Percentiles rank a stretch among this genome's conserved stretches.
These are phyloP conservation scores for Ricinus communis DNA, from an alignment of 345 rosid genomes.

Conservation along the genomic window DNA sequence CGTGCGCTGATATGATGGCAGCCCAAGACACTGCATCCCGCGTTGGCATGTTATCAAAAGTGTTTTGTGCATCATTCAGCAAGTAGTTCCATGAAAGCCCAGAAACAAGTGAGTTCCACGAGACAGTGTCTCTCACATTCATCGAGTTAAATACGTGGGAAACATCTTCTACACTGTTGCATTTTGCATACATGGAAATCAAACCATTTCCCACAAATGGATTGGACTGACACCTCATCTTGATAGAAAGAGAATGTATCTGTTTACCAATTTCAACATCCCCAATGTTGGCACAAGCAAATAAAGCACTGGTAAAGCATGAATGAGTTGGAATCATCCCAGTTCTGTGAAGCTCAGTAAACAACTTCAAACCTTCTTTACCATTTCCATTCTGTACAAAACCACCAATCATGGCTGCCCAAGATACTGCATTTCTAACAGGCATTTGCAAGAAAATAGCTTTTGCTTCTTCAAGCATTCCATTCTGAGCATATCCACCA, in stretches of 20 bases:
- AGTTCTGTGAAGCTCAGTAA: conserved; percentile 25
- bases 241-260: conserved; percentile 24
- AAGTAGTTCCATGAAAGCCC: conserved; percentile 25
- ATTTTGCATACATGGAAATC: conserved; percentile 32
- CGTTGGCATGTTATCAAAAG: conserved; percentile 24
- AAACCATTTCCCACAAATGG: conserved; percentile 26
- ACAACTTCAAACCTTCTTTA: conserved; percentile 25
- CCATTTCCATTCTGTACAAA: conserved; percentile 29
- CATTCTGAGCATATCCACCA: conserved; percentile 31
- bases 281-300: conserved; percentile 20
- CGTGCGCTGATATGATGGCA: conserved; percentile 30
- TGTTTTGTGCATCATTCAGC: conserved; percentile 26
- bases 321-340: conserved; percentile 26
- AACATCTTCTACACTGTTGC: conserved; percentile 16
- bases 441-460: conserved; percentile 29
- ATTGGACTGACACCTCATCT: conserved; percentile 23
- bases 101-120: conserved; percentile 24
- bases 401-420: conserved; percentile 37
- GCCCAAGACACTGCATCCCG: conserved; percentile 31
- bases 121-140: conserved; percentile 17
- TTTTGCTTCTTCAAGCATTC: conserved; percentile 33
- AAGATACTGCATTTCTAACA: conserved; percentile 29
- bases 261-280: conserved; percentile 27
- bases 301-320: conserved; percentile 20
- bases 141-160: conserved; percentile 9